Percentiles rank a stretch among this genome's conserved stretches.
These are phyloP conservation scores for Candida silvicultrix DNA, from an alignment of 805 yeast genomes.

Conservation along the genomic window DNA sequence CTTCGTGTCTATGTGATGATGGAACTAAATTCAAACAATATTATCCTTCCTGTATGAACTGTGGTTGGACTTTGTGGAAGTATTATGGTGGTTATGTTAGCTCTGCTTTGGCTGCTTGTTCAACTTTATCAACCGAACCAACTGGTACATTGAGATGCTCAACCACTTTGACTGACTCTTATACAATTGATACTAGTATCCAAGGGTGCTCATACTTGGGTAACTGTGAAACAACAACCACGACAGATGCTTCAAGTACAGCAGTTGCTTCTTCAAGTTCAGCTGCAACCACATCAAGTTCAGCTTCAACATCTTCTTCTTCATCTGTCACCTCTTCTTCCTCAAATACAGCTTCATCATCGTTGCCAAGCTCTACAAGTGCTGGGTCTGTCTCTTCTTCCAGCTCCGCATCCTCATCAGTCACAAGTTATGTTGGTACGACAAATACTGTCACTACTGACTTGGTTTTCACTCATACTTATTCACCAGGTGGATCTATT, in stretches of 20 bases:
- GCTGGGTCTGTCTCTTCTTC: neutral
- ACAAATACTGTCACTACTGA: neutral
- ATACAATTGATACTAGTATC: neutral
- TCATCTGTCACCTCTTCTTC: too few species aligned
- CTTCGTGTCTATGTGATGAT: conserved; percentile 10
- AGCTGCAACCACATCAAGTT: neutral
- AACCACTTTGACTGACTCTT: conserved; percentile 15
- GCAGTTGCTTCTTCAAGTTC: neutral
- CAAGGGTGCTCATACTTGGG: neutral
- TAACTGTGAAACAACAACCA: conserved; percentile 1
- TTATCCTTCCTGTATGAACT: conserved; percentile 22
- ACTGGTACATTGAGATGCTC: conserved; percentile 9
- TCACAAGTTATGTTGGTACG: neutral
- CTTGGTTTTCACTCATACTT: neutral
- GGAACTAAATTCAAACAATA: conserved; percentile 7
- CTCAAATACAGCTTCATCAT: too few species aligned
- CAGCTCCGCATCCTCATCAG: neutral
- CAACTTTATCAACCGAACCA: conserved; percentile 16
- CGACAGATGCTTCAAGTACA: neutral
- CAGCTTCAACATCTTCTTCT: neutral
- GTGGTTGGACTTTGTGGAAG: conserved; percentile 29
- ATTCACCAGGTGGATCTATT: neutral
- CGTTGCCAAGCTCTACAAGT: neutral
- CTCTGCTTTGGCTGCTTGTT: conserved; percentile 19
- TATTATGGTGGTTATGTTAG: conserved; percentile 21